phyloP scores from a whole-genome alignment of 2,329 filamentous ascomycete genomes.

The Fusarium agapanthi region DNA sequence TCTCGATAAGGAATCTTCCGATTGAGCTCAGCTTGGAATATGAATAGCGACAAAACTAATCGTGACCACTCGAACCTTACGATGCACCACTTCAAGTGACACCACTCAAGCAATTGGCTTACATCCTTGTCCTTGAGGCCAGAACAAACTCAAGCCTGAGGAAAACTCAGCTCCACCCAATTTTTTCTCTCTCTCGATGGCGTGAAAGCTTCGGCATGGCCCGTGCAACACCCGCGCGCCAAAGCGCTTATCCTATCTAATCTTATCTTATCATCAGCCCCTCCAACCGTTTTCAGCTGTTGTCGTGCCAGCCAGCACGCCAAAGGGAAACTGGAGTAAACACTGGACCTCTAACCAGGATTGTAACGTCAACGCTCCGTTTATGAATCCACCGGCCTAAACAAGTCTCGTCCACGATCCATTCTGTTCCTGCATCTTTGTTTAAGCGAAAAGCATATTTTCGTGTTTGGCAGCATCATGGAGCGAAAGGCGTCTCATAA shows the following conservation, averaged over 20 bases:
- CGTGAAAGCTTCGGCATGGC: not conserved
- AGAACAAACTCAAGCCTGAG: conserved; percentile 10
- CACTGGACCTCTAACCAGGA: conserved; percentile 11
- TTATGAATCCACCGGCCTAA: conserved; percentile 34
- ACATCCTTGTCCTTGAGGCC: conserved; percentile 13
- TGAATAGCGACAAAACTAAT: not conserved
- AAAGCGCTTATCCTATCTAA: conserved; percentile 12
- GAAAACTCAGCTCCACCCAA: conserved; percentile 1
- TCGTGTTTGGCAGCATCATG: conserved; percentile 44
- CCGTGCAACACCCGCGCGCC: conserved; percentile 28
- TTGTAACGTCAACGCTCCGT: conserved; percentile 29
- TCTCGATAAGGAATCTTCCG: not conserved
- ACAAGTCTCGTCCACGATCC: conserved; percentile 10
- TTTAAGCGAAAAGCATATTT: conserved; percentile 8
- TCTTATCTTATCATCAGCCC: conserved; percentile 20
- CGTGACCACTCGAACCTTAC: conserved; percentile 23
- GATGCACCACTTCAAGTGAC: conserved; percentile 30
- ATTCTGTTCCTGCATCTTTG: conserved; percentile 12
- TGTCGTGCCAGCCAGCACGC: conserved; percentile 35
- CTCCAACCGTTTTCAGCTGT: not conserved
- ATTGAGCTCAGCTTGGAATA: not conserved
- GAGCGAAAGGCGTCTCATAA: conserved; percentile 56
- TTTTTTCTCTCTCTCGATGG: conserved; percentile 5
- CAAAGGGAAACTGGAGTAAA: conserved; percentile 15
- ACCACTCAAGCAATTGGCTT: conserved; percentile 22